Conservation (phyloP, 306 rosid species). For the Cucumis hystrix region DNA sequence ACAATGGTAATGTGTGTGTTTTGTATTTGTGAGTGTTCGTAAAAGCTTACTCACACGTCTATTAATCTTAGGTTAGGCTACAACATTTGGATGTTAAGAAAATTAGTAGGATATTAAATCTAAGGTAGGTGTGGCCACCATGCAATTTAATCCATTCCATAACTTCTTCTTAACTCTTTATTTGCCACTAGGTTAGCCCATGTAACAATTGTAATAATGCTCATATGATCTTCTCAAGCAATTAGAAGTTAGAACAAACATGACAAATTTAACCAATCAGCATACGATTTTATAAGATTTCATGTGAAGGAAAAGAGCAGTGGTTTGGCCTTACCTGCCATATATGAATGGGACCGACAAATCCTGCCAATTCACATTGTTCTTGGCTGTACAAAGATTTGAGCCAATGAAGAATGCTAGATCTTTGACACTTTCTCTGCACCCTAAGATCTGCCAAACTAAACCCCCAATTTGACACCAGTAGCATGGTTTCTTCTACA, state of each 20-base stretch:
- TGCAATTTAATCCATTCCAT: no score
- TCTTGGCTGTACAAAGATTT: constrained; percentile 61
- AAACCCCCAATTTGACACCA: constrained; percentile 83
- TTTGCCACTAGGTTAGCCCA: no score
- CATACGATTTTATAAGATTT: neutral
- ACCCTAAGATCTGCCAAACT: constrained; percentile 57
- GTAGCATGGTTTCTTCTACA: constrained; percentile 70
- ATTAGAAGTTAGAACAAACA: neutral
- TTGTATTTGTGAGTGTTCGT: no score
- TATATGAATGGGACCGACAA: constrained; percentile 71
- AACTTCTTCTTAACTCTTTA: no score
- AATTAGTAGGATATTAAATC: no score
- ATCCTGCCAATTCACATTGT: constrained; percentile 75
- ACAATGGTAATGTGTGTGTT: neutral
- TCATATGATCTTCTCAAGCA: neutral
- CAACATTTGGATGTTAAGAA: no score
- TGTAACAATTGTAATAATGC: neutral
- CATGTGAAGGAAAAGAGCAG: neutral
- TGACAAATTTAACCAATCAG: neutral
- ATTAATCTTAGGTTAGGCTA: no score
- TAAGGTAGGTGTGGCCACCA: no score
- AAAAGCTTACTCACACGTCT: no score
- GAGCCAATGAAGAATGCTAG: constrained; percentile 73
- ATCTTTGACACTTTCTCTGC: constrained; percentile 55
- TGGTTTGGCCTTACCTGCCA: constrained; percentile 64